phyloP scores from a whole-genome alignment of 345 rosid genomes.

The Cardamine occulta region DNA sequence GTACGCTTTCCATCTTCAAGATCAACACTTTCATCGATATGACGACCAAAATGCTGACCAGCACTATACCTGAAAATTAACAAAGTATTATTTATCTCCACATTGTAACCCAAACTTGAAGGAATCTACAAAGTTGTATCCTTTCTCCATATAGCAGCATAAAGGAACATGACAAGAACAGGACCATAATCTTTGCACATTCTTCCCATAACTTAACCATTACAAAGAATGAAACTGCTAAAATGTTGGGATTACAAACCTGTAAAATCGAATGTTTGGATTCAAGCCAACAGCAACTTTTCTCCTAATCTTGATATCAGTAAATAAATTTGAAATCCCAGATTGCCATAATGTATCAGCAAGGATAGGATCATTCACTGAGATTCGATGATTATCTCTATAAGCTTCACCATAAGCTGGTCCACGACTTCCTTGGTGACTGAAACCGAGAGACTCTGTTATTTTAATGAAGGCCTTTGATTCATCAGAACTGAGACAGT shows the following conservation, averaged over 20 bases:
- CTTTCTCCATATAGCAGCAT: not conserved
- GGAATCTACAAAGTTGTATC: not conserved
- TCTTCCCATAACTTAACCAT: not conserved
- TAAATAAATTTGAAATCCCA: slow-evolving; percentile 64
- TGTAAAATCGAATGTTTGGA: slow-evolving; percentile 84
- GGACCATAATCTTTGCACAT: slow-evolving; percentile 3
- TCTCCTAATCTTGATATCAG: slow-evolving; percentile 74
- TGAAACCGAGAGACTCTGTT: slow-evolving; percentile 81
- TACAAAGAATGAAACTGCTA: not conserved
- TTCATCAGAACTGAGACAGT: slow-evolving; percentile 71
- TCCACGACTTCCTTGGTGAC: slow-evolving; percentile 92
- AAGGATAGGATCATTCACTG: slow-evolving; percentile 70
- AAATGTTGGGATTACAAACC: slow-evolving; percentile 43
- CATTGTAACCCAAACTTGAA: slow-evolving; percentile 3
- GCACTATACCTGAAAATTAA: slow-evolving; percentile 65
- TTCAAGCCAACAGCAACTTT: slow-evolving; percentile 86
- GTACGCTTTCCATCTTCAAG: slow-evolving; percentile 75
- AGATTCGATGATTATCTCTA: slow-evolving; percentile 81
- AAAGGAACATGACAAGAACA: not conserved
- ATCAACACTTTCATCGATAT: slow-evolving; percentile 82
- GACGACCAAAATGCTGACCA: slow-evolving; percentile 89
- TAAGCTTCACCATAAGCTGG: slow-evolving; percentile 92
- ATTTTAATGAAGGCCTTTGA: slow-evolving; percentile 63
- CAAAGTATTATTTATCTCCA: not conserved
- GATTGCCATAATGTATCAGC: slow-evolving; percentile 74